phyloP scores from a whole-genome alignment of 768 basidiomycete species.

The Sporobolomyces pararoseus region DNA sequence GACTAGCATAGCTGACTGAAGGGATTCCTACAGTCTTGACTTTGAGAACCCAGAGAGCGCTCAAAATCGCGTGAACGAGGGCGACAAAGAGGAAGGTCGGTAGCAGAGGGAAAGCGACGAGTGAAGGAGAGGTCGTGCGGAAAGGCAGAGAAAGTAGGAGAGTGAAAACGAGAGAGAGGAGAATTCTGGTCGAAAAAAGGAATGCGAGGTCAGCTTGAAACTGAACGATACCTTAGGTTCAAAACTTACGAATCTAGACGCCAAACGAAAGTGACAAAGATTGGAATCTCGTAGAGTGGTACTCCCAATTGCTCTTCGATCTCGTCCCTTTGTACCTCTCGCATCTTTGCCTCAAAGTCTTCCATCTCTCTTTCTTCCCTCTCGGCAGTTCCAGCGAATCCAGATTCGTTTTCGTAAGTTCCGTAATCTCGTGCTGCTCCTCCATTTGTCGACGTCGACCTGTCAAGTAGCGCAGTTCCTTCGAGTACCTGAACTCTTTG shows the following conservation, averaged over 20 bases:
- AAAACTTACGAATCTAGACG: slow-evolving; percentile 39
- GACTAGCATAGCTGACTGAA: slow-evolving; percentile 29
- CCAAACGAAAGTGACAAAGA: slow-evolving; percentile 42
- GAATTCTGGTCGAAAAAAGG: slow-evolving; percentile 38
- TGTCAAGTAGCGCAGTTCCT: slow-evolving; percentile 1
- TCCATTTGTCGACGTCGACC: not conserved
- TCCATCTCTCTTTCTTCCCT: slow-evolving; percentile 3
- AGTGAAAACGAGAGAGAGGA: slow-evolving; percentile 42
- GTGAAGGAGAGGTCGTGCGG: slow-evolving; percentile 39
- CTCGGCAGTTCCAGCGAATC: not conserved
- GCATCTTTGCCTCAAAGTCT: slow-evolving; percentile 18
- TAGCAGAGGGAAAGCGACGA: slow-evolving; percentile 36
- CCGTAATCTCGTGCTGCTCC: not conserved
- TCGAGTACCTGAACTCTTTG: not conserved
- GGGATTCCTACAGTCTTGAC: slow-evolving; percentile 37
- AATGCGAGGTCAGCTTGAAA: not conserved
- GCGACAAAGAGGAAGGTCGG: slow-evolving; percentile 34
- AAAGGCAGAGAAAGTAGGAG: slow-evolving; percentile 44
- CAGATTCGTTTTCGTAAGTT: slow-evolving; percentile 10
- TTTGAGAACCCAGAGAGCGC: slow-evolving; percentile 26
- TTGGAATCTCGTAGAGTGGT: slow-evolving; percentile 41
- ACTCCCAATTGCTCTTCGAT: slow-evolving; percentile 40
- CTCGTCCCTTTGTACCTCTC: slow-evolving; percentile 37
- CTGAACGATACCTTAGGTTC: not conserved
- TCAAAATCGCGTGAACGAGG: slow-evolving; percentile 28